A percentile compares a stretch with the other conserved stretches of the same genome.
Evolutionary conservation across 768 basidiomycete genomes (phyloP).

Genomic region (Agaricus bisporus): DNA sequence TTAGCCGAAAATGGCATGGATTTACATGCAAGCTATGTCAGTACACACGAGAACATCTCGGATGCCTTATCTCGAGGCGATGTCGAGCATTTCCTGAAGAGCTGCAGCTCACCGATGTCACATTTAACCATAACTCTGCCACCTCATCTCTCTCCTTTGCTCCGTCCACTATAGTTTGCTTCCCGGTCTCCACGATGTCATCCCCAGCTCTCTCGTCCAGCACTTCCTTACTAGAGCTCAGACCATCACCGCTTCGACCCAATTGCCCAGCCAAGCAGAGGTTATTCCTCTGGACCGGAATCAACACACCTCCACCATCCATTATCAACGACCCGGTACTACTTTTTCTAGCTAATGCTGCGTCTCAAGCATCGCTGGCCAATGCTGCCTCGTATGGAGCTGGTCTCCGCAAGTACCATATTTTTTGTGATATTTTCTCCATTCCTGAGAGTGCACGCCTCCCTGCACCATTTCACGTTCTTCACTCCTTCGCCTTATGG

Average conservation of each 20-base stretch:
- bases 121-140: not conserved
- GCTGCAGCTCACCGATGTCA: slow-evolving; percentile 9
- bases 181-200: not conserved
- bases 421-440: slow-evolving; percentile 23
- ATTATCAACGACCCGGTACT: slow-evolving; percentile 16
- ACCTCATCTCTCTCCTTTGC: not conserved
- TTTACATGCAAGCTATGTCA: not conserved
- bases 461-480: slow-evolving; percentile 20
- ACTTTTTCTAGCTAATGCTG: not conserved
- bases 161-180: not conserved
- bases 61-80: not conserved
- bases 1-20: not conserved
- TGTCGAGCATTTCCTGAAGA: slow-evolving; percentile 11
- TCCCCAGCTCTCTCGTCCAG: not conserved
- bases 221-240: not conserved
- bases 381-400: slow-evolving; percentile 17
- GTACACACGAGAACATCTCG: not conserved
- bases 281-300: slow-evolving; percentile 23
- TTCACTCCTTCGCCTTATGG: slow-evolving; percentile 32
- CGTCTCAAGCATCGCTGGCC: not conserved
- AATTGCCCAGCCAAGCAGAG: not conserved
- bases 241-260: slow-evolving; percentile 18
- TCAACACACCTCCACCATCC: slow-evolving; percentile 19
- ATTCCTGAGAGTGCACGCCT: slow-evolving; percentile 17
- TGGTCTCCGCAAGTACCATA: slow-evolving; percentile 19